These are phyloP conservation scores for Jamesozyma hellenica DNA, from an alignment of 805 yeast genomes.

Conservation along the genomic window DNA sequence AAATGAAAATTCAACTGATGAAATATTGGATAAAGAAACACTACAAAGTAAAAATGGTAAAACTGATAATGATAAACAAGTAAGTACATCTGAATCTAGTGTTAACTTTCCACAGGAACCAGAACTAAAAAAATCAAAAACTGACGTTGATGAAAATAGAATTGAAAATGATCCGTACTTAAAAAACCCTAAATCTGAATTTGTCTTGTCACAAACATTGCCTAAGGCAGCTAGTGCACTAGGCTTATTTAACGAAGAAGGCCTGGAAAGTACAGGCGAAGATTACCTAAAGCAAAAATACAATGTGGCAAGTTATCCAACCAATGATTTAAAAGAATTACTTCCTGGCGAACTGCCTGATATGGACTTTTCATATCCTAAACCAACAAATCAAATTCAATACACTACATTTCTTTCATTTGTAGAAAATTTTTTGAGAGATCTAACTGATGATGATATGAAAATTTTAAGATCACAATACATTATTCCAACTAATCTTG, in stretches of 20 bases:
- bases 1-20: neutral
- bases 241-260: conserved; percentile 57
- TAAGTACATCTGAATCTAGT: neutral
- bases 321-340: conserved; percentile 57
- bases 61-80: neutral
- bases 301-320: conserved; percentile 87
- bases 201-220: conserved; percentile 58
- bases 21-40: neutral
- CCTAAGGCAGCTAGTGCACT: conserved; percentile 55
- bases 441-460: conserved; percentile 70
- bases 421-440: conserved; percentile 76
- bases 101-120: conserved; percentile 1
- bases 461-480: conserved; percentile 56
- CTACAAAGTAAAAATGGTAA: conserved; percentile 11
- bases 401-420: conserved; percentile 78
- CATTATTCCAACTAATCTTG: conserved; percentile 41
- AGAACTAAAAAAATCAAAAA: conserved; percentile 13
- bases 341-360: conserved; percentile 87
- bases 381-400: conserved; percentile 85
- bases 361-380: conserved; percentile 71
- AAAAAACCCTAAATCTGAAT: conserved; percentile 67
- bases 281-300: conserved; percentile 67
- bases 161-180: conserved; percentile 48
- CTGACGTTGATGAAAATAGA: conserved; percentile 12
- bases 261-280: conserved; percentile 55